Evolutionary conservation across 345 rosid genomes (phyloP).

Genomic region (Firmiana major): DNA sequence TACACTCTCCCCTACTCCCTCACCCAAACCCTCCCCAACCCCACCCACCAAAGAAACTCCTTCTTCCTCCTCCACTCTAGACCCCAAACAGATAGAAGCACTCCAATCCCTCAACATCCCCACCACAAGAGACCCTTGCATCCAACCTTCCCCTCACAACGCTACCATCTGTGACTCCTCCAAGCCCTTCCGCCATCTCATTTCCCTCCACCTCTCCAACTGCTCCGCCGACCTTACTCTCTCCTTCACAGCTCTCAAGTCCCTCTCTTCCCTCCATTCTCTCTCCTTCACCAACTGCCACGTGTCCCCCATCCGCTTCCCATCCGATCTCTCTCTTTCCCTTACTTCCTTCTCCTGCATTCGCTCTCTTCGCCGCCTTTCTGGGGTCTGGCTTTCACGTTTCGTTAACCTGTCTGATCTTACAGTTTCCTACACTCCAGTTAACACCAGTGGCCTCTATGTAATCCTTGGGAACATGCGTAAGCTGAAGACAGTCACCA

Average conservation of each 20-base stretch:
- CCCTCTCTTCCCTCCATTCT: slow-evolving; percentile 67
- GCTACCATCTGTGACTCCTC: slow-evolving; percentile 55
- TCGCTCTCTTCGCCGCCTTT: slow-evolving; percentile 57
- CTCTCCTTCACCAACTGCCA: slow-evolving; percentile 77
- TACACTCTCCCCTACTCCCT: slow-evolving; percentile 17
- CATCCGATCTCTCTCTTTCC: slow-evolving; percentile 56
- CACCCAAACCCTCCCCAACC: slow-evolving; percentile 29
- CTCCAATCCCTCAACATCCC: slow-evolving; percentile 73
- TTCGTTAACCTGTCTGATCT: slow-evolving; percentile 77
- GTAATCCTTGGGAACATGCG: slow-evolving; percentile 71
- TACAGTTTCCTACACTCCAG: slow-evolving; percentile 52
- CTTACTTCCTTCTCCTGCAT: slow-evolving; percentile 59
- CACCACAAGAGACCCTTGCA: slow-evolving; percentile 63
- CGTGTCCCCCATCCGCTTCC: slow-evolving; percentile 51
- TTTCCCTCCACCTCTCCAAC: slow-evolving; percentile 70
- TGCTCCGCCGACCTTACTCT: slow-evolving; percentile 64
- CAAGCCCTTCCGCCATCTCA: slow-evolving; percentile 69
- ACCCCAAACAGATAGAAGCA: slow-evolving; percentile 74
- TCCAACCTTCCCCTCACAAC: slow-evolving; percentile 36
- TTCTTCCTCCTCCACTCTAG: slow-evolving; percentile 46
- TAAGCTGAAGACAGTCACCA: slow-evolving; percentile 50
- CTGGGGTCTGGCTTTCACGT: slow-evolving; percentile 68
- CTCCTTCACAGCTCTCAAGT: slow-evolving; percentile 62
- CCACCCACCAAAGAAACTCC: slow-evolving; percentile 24
- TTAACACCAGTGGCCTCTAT: slow-evolving; percentile 64